phyloP scores from a whole-genome alignment of 2,329 filamentous ascomycete species.

The Alternaria angustiovoidea region DNA sequence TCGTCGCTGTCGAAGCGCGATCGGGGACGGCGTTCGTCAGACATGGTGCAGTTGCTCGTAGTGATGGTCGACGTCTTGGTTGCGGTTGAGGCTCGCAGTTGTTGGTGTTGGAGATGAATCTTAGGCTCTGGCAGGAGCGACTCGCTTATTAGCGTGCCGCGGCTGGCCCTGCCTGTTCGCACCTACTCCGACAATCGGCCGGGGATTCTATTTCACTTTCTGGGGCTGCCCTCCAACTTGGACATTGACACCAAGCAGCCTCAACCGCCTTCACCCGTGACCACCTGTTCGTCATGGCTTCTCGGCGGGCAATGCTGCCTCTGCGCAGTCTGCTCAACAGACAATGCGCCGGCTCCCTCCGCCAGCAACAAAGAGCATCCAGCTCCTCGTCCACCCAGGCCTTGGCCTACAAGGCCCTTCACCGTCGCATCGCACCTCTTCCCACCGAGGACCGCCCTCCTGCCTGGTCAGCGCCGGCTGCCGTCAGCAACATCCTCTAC shows the following conservation, averaged over 20 bases:
- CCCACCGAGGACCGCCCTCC: conserved; percentile 77
- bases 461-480: conserved; percentile 88
- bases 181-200: conserved; percentile 17
- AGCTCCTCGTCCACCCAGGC: conserved; percentile 82
- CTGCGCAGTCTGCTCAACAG: conserved; percentile 44
- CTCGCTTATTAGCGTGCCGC: conserved; percentile 19
- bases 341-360: conserved; percentile 37
- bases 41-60: conserved; percentile 62
- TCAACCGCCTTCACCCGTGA: conserved; percentile 26
- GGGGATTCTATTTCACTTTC: conserved; percentile 18
- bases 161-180: conserved; percentile 11
- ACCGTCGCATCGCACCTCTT: conserved; percentile 86
- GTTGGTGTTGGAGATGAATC: conserved; percentile 7
- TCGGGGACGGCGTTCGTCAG: conserved; percentile 83
- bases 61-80: conserved; percentile 3
- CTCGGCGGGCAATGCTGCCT: conserved; percentile 52
- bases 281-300: conserved; percentile 49
- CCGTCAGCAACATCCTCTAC: conserved; percentile 98
- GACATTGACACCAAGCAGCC: background rate
- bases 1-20: conserved; percentile 95
- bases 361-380: conserved; percentile 48
- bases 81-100: conserved; percentile 3
- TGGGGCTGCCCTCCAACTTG: conserved; percentile 7
- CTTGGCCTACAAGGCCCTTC: conserved; percentile 95
- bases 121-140: conserved; percentile 8